A percentile compares a stretch with the other conserved stretches of the same genome.
Evolutionary conservation across 805 yeast species (phyloP).

Genomic region (Candida ulmi): DNA sequence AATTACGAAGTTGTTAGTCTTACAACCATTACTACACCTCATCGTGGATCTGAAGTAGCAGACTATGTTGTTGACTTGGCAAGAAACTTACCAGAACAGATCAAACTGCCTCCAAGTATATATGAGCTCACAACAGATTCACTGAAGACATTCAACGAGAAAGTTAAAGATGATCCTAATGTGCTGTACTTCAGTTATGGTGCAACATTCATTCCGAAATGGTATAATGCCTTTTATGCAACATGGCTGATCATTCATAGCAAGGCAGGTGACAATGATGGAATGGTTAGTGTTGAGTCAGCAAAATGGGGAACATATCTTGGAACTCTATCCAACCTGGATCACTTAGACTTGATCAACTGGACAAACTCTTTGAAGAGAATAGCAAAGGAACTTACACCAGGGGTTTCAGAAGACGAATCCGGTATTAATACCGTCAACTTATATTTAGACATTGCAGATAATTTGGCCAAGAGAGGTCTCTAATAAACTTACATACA

Average conservation of each 20-base stretch:
- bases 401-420: constrained; percentile 22
- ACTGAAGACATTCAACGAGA: constrained; percentile 48
- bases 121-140: constrained; percentile 58
- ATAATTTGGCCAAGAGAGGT: constrained; percentile 53
- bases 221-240: constrained; percentile 54
- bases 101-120: constrained; percentile 38
- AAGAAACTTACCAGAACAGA: constrained; percentile 14
- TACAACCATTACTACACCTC: constrained; percentile 87
- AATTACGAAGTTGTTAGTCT: constrained; percentile 61
- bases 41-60: constrained; percentile 80
- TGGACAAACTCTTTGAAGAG: constrained; percentile 58
- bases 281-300: constrained; percentile 74
- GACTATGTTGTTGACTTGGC: constrained; percentile 47
- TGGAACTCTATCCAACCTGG: constrained; percentile 74
- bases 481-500: constrained; percentile 30
- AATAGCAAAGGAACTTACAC: constrained; percentile 10
- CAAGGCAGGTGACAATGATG: constrained; percentile 64
- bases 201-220: constrained; percentile 58
- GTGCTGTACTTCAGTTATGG: constrained; percentile 84
- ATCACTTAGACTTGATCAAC: constrained; percentile 82
- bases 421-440: constrained; percentile 58
- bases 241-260: constrained; percentile 59
- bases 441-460: constrained; percentile 62
- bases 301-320: constrained; percentile 79
- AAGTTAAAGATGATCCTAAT: constrained; percentile 46